A percentile compares a stretch with the other conserved stretches of the same genome.
Conservation (phyloP, 2,329 filamentous ascomycete species). For the Botryotinia narcissicola region DNA sequence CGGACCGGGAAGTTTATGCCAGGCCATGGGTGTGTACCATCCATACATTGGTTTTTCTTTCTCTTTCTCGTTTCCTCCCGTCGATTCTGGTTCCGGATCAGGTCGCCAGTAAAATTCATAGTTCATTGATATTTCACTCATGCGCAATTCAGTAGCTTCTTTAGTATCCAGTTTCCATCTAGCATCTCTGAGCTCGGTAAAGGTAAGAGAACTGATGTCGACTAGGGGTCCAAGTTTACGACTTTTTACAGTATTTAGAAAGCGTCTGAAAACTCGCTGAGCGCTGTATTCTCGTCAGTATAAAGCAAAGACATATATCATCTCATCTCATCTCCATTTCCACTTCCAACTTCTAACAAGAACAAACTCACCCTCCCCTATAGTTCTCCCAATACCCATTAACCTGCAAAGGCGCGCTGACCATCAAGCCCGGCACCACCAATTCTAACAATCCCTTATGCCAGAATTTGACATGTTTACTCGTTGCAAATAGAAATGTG, state of each 20-base stretch:
- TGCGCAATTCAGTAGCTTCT: neutral
- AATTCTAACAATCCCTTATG: neutral
- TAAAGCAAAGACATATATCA: neutral
- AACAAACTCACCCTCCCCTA: neutral
- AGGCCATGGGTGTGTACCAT: neutral
- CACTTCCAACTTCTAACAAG: neutral
- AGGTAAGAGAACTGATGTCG: neutral
- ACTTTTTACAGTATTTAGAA: neutral
- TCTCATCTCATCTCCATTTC: neutral
- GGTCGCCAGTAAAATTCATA: neutral
- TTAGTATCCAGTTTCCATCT: neutral
- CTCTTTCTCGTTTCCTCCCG: neutral
- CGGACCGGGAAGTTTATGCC: neutral
- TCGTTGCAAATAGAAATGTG: neutral
- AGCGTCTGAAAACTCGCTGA: neutral
- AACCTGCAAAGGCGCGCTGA: neutral
- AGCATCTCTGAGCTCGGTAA: neutral
- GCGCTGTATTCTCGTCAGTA: neutral
- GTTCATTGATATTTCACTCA: slow-evolving; percentile 8
- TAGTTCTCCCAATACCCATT: slow-evolving; percentile 1
- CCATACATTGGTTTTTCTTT: neutral
- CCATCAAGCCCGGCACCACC: neutral
- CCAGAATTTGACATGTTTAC: neutral
- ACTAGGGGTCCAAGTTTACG: neutral
- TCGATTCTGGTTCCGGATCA: neutral